A percentile compares a stretch with the other conserved stretches of the same genome.
Evolutionary conservation across 2,329 filamentous ascomycete species (phyloP).

Genomic region (Diplodia corticola): DNA sequence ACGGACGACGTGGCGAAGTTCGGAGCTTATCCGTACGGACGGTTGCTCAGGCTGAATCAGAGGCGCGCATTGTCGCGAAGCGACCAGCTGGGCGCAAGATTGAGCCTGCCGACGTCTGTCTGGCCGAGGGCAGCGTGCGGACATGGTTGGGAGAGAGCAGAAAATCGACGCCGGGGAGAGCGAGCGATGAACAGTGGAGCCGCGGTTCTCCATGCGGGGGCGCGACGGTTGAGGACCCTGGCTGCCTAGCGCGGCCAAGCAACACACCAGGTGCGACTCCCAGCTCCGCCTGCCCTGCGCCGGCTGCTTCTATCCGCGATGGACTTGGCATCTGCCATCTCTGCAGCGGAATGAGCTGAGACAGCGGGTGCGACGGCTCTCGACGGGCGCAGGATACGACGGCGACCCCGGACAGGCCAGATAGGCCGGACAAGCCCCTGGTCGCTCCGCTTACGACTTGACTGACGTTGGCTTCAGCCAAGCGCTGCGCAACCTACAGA

Average conservation of each 20-base stretch:
- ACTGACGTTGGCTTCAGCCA: constrained; percentile 22
- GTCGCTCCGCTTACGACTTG: constrained; percentile 20
- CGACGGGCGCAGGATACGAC: constrained; percentile 2
- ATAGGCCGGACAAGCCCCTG: constrained; percentile 8
- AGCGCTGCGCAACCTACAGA: constrained; percentile 13
- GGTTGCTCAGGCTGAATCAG: neutral
- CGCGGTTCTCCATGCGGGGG: neutral
- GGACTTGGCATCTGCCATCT: constrained; percentile 4
- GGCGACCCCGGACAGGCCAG: neutral
- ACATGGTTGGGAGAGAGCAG: no score
- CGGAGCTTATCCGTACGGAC: neutral
- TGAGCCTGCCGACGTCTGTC: no score
- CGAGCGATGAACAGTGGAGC: neutral
- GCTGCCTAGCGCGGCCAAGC: neutral
- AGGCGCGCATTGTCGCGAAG: neutral
- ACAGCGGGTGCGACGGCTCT: neutral
- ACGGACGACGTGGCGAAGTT: neutral
- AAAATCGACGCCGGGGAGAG: neutral
- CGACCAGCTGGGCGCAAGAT: neutral
- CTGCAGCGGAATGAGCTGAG: constrained; percentile 7
- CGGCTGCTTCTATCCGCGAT: neutral
- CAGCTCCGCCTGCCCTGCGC: neutral
- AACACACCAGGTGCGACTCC: neutral
- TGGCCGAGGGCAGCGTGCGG: no score
- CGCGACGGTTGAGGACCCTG: neutral